Conservation (phyloP, 2,329 filamentous ascomycete species). For the Pseudogymnoascus sp. region DNA sequence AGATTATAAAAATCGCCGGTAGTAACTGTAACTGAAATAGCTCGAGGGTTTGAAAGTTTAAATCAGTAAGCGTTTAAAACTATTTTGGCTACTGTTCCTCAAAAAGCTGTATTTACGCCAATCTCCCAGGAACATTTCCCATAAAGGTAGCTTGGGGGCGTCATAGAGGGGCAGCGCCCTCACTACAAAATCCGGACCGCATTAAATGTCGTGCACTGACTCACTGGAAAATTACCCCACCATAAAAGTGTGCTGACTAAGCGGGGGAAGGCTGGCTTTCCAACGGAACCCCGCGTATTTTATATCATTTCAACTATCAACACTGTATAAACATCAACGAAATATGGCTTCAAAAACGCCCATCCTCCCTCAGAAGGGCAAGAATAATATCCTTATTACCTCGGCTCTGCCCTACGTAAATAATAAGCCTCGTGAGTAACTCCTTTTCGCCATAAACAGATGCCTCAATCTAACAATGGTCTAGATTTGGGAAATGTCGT, state of each 20-base stretch:
- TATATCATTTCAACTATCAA: neutral
- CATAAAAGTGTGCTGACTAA: neutral
- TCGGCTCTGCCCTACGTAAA: conserved; percentile 84
- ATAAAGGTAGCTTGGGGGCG: neutral
- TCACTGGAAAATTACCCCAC: conserved; percentile 6
- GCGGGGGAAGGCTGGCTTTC: neutral
- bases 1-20: neutral
- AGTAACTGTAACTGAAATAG: neutral
- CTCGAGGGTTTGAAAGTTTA: neutral
- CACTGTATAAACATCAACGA: conserved; percentile 1
- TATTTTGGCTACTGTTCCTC: neutral
- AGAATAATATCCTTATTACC: conserved; percentile 84
- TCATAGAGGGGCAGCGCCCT: conserved; percentile 1
- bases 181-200: neutral
- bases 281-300: conserved; percentile 1
- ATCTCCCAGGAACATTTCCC: neutral
- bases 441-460: neutral
- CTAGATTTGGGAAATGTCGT: conserved; percentile 74
- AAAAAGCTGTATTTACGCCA: neutral
- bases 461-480: neutral
- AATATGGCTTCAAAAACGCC: conserved; percentile 23
- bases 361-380: conserved; percentile 59
- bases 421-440: conserved; percentile 50
- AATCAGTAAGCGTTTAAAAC: neutral
- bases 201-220: neutral